Conservation (phyloP, 768 basidiomycete genomes). For the Pluteus cervinus region DNA sequence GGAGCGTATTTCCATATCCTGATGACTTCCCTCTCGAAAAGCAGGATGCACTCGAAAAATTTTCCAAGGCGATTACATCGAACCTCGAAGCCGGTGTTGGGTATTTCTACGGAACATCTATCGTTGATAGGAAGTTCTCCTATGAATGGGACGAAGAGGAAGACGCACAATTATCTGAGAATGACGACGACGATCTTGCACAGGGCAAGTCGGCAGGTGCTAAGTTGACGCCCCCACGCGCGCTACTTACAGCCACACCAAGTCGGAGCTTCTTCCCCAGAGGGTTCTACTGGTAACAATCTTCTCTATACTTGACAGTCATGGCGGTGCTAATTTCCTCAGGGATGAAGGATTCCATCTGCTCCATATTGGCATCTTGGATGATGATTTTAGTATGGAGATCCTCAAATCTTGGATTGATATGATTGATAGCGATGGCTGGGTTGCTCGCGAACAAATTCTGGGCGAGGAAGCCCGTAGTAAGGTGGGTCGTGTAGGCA, state of each 20-base stretch:
- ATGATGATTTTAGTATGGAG: slow-evolving; percentile 79
- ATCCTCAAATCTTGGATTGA: slow-evolving; percentile 88
- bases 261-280: slow-evolving; percentile 96
- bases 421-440: slow-evolving; percentile 89
- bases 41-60: slow-evolving; percentile 47
- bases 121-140: slow-evolving; percentile 79
- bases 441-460: slow-evolving; percentile 96
- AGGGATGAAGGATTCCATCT: slow-evolving; percentile 99
- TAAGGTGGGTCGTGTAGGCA: slow-evolving; percentile 45
- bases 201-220: slow-evolving; percentile 47
- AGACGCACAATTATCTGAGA: too few relatives aligned
- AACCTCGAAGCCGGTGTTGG: slow-evolving; percentile 92
- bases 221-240: slow-evolving; percentile 64
- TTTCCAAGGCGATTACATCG: slow-evolving; percentile 86
- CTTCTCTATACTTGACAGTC: slow-evolving; percentile 1
- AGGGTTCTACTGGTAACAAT: slow-evolving; percentile 88
- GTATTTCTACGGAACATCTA: slow-evolving; percentile 89
- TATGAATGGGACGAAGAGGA: slow-evolving; percentile 88
- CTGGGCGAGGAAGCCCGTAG: slow-evolving; percentile 95
- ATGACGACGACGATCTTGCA: slow-evolving; percentile 28
- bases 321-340: slow-evolving; percentile 9
- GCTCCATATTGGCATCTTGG: slow-evolving; percentile 87
- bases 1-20: slow-evolving; percentile 61
- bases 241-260: slow-evolving; percentile 86
- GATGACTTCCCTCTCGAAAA: slow-evolving; percentile 43